Base-by-base conservation (phyloP, 345 rosid genomes). In the Citrus cavaleriei region DNA sequence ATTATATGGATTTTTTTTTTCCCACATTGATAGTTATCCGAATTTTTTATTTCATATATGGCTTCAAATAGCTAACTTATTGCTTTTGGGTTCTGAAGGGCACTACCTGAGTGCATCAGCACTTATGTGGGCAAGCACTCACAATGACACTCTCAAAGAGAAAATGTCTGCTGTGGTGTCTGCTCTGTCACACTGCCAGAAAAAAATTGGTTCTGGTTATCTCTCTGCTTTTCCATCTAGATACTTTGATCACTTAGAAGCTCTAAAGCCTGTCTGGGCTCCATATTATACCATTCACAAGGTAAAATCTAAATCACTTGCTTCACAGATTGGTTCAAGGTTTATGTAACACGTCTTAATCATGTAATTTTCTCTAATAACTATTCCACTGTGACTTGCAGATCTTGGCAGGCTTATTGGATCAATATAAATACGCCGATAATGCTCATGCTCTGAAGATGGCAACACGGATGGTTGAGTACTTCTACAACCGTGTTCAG, bases 241-340 rank as follows among this genome's bases (percentile, higher is more conserved):
- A 76, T 76, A 57, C 8, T 90, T 88, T 72, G 86, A 87, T 68
- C 89, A 87, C 22, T 81, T 90, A 14, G 90, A 90, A 71, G 84
- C 86, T 69, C 68, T 88, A 61, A 65, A 81, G 74, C 86, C 84
- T 28, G 88, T 88, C 19, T 90, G 91, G 91, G 93, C 91, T 80
- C 90, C 91, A n/a, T 90, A 88, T 38, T 90, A 90, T 77, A 88
- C 90, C 18, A 90, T 90, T 49, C 90, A 90, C 77, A 88, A 88
- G 89, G 90, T 85, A 64, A 57, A 54, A 61, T 0, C 2, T 25
- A 46, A 46, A 46, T 46, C 0, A 12, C 51, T 46, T 46, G 51
- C 51, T 46, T 42, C 51, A 13, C 18, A 46, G 51, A 46, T 46
- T 13, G 51, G 14, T 46, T 13, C 51, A 46, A 46, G 51, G 18